A percentile compares a stretch with the other conserved stretches of the same genome.
Evolutionary conservation across 2,329 filamentous ascomycete species (phyloP).

Genomic region (Nakataea oryzae): DNA sequence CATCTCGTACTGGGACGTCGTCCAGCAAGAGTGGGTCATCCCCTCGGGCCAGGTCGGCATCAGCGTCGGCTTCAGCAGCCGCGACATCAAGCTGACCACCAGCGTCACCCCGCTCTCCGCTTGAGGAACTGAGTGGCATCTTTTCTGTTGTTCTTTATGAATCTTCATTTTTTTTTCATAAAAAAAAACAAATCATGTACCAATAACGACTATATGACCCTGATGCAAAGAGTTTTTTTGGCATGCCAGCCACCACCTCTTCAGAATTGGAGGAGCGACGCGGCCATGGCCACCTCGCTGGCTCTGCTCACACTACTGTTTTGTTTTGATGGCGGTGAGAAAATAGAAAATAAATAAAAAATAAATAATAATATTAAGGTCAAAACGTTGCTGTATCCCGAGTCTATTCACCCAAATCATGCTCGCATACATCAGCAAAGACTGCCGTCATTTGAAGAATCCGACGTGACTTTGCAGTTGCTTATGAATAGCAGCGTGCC

Average conservation of each 20-base stretch:
- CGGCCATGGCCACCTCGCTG: neutral
- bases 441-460: too few relatives aligned
- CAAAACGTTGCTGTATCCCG: neutral
- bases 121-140: neutral
- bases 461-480: too few relatives aligned
- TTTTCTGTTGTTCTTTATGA: neutral
- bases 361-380: neutral
- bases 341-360: neutral
- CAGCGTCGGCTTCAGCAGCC: conserved; percentile 20
- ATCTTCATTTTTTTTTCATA: neutral
- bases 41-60: conserved; percentile 19
- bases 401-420: neutral
- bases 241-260: too few relatives aligned
- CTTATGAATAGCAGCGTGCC: neutral
- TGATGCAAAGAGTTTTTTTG: neutral
- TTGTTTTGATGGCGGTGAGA: neutral
- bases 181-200: neutral
- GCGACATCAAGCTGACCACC: conserved; percentile 5
- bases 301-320: too few relatives aligned
- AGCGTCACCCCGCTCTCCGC: neutral
- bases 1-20: conserved; percentile 36
- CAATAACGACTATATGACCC: neutral
- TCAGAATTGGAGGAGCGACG: too few relatives aligned
- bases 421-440: too few relatives aligned
- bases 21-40: conserved; percentile 29